A percentile compares a stretch with the other conserved stretches of the same genome.
Evolutionary conservation across 768 basidiomycete species (phyloP).

Genomic region (Polyporus arcularius): DNA sequence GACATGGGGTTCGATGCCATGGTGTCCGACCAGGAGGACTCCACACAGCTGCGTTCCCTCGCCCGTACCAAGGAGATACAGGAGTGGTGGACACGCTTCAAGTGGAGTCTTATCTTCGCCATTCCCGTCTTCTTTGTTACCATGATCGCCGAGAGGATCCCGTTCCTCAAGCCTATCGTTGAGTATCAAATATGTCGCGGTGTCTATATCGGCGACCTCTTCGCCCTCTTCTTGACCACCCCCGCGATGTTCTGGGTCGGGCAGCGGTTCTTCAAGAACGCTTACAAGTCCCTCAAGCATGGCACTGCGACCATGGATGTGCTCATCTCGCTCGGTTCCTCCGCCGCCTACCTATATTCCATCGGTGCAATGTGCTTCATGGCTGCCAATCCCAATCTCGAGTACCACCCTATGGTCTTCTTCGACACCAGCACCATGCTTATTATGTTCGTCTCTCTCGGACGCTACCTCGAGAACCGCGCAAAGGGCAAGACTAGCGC

Average conservation of each 20-base stretch:
- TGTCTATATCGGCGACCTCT: constrained; percentile 79
- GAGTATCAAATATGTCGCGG: constrained; percentile 56
- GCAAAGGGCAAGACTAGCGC: constrained; percentile 98
- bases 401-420: constrained; percentile 83
- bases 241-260: constrained; percentile 95
- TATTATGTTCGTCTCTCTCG: constrained; percentile 94
- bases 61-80: constrained; percentile 88
- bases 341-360: constrained; percentile 93
- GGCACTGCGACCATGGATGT: constrained; percentile 96
- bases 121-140: constrained; percentile 91
- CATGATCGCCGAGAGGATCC: constrained; percentile 79
- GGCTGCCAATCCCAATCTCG: constrained; percentile 59
- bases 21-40: constrained; percentile 76
- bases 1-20: constrained; percentile 92
- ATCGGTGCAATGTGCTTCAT: constrained; percentile 68
- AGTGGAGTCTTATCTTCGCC: constrained; percentile 75
- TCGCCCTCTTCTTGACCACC: constrained; percentile 76
- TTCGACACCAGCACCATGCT: constrained; percentile 99
- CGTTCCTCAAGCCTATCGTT: constrained; percentile 57
- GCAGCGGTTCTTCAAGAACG: constrained; percentile 80
- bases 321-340: constrained; percentile 92
- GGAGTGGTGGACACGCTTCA: constrained; percentile 83
- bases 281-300: constrained; percentile 91
- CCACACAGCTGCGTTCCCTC: constrained; percentile 83
- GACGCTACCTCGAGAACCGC: constrained; percentile 92